Evolutionary conservation across 129 eudicot species (phyloP).

Genomic region (Ambrosia artemisiifolia): DNA sequence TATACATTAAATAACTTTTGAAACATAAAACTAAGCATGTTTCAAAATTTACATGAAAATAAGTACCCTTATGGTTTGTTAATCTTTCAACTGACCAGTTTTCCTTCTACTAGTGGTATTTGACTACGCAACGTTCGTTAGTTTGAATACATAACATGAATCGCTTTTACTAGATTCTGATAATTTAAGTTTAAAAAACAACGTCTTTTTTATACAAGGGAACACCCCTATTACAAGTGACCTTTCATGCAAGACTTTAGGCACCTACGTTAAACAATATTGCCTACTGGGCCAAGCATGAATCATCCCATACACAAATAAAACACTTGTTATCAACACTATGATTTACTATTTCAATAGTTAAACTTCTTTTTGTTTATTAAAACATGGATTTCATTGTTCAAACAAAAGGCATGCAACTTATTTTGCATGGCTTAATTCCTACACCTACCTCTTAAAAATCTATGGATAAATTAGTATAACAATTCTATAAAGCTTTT

Average conservation of each 20-base stretch:
- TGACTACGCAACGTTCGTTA: no score
- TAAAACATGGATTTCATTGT: neutral
- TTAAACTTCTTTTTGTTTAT: neutral
- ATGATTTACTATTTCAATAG: neutral
- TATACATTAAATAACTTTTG: no score
- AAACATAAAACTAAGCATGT: no score
- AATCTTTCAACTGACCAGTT: no score
- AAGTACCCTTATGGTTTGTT: no score
- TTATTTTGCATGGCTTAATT: neutral
- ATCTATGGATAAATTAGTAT: neutral
- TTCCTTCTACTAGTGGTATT: no score
- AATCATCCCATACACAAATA: neutral
- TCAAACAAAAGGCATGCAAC: neutral
- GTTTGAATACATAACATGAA: no score
- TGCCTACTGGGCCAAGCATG: neutral
- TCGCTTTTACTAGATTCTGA: no score
- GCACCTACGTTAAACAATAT: conserved; percentile 3
- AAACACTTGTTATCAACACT: neutral
- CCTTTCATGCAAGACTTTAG: conserved; percentile 3
- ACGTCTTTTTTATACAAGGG: neutral
- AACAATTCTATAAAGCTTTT: neutral
- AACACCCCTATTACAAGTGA: neutral
- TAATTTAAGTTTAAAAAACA: neutral
- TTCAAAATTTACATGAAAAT: no score
- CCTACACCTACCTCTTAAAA: neutral